Evolutionary conservation across 345 rosid species (phyloP), one percentile per base, ranked within the genome.

Genomic region (Adansonia digitata): DNA sequence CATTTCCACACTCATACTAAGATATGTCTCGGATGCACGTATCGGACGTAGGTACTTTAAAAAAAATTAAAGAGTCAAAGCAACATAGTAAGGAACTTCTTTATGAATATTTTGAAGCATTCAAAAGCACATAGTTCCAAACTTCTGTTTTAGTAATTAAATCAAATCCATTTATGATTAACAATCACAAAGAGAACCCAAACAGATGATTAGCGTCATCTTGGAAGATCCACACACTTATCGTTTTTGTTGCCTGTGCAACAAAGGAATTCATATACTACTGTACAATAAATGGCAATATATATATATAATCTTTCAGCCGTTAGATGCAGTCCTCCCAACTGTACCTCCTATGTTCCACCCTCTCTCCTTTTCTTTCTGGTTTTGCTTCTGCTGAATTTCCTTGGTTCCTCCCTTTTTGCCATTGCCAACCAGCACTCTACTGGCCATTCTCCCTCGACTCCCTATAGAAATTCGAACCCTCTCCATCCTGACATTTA

Each of bases 391-490:
- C 75, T 83, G 88, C 77, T 77, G 90, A 46, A 83, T 67, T 69
- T 86, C 95, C 79, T 85, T 91, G 12, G 81, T 67, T 77, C 90
- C 88, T 53, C 81, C 84, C 56, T 79, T 87, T 79, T 91, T 88
- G 11, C 88, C 90, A 81, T 73, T 89, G 13, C 87, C 89, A 24
- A 87, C 74, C 46, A 87, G 57, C 45, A 89, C 84, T 74, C 94
- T 84, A 2, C 86, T 87, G 29, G 85, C 91, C 81, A 82, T 80
- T 84, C 84, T 86, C 76, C 97, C 97, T 83, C 97, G 76, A 77
- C 87, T 91, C 79, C 98, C 98, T 9, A 92, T 91, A 0, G 97
- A 94, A 37, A 94, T 84, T 72, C 97, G 82, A 61, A 92, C 91
- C 78, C 80, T 91, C 82, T 92, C 97, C 92, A 80, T 86, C 4